Base-by-base conservation (phyloP, 163 green algal species). In the Chlamydomonas reinhardtii region DNA sequence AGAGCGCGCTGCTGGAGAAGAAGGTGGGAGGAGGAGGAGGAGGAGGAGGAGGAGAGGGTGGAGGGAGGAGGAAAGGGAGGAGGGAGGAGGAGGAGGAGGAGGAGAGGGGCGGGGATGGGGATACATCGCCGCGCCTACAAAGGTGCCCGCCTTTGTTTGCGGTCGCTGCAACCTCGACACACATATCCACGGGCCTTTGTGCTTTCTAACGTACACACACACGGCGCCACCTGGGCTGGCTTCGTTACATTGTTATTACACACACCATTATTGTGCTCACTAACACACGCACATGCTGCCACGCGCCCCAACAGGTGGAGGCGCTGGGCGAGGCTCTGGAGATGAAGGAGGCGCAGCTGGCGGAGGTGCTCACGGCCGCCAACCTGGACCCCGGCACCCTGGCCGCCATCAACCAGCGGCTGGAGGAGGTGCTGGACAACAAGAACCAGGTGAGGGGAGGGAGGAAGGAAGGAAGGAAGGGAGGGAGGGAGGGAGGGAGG, bases 371-470 rank as follows among this genome's bases (percentile, higher is more conserved):
- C 72, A 93, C 92, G n/a, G 93, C 95, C 22, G 94, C 94, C 31
- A 96, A 97, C 89, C 88, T 98, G 76, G 93, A 98, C 78, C 94
- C 93, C 0, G 72, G 80, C 6, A 95, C 94, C 31, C 89, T 97
- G 29, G 69, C 93, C 72, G 87, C 83, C 24, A 92, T 97, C 70
- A 95, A 94, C 84, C 85, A 91, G 73, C 95, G 95, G 82, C 78
- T 98, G 70, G 94, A 97, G 54, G 95, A 97, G 87, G 94, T 97
- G 85, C 92, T 98, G 65, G 93, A 95, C 66, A 94, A 91, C 85
- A 98, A 98, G 88, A 97, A 97, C 88, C 79, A 82, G 73, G 79
- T 86, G 31, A 35, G 79, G 82, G 43, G 17, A 20, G 11, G 48
- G 48, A 14, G 48, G 48, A 14, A 56, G 48, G 1, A 17, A 14